Percentiles rank a stretch among this genome's conserved stretches.
Evolutionary conservation across 75 land plant species (phyloP).

Genomic region (Picea glauca): DNA sequence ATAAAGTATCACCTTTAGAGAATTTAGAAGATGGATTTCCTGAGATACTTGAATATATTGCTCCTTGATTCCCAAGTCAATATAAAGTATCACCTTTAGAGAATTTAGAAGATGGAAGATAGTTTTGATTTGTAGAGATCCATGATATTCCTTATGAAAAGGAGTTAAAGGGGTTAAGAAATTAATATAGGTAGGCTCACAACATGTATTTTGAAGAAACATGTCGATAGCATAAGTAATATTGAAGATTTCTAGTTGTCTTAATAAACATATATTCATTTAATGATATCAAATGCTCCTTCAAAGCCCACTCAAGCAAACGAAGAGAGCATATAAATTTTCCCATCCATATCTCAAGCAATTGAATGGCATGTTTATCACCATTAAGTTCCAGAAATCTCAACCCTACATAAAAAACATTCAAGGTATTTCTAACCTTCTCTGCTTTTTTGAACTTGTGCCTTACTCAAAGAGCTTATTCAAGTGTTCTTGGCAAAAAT

Average conservation of each 20-base stretch:
- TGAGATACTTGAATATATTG: not conserved
- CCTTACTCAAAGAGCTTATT: too few species aligned
- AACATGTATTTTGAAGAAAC: conserved; percentile 10
- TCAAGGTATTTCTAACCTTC: conserved; percentile 2
- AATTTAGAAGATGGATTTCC: conserved; percentile 13
- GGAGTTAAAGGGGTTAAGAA: conserved; percentile 18
- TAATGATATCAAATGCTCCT: conserved; percentile 12
- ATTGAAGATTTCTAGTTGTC: not conserved
- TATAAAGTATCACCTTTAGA: conserved; percentile 17
- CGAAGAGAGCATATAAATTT: conserved; percentile 14
- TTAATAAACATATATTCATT: not conserved
- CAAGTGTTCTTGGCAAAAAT: too few species aligned
- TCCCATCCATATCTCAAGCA: conserved; percentile 21
- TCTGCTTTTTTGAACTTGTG: not conserved
- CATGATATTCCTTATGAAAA: conserved; percentile 14
- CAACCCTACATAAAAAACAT: conserved; percentile 14
- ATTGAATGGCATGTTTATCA: conserved; percentile 4
- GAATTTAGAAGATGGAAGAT: conserved; percentile 22
- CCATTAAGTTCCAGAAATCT: not conserved
- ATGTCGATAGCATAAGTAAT: not conserved
- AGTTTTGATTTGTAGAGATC: conserved; percentile 14
- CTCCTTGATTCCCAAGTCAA: conserved; percentile 18
- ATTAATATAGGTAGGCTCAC: conserved; percentile 6
- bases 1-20: conserved; percentile 20
- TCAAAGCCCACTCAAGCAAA: conserved; percentile 45